Evolutionary conservation across 2,329 filamentous ascomycete genomes (phyloP).

Genomic region (Colletotrichum abscissum): DNA sequence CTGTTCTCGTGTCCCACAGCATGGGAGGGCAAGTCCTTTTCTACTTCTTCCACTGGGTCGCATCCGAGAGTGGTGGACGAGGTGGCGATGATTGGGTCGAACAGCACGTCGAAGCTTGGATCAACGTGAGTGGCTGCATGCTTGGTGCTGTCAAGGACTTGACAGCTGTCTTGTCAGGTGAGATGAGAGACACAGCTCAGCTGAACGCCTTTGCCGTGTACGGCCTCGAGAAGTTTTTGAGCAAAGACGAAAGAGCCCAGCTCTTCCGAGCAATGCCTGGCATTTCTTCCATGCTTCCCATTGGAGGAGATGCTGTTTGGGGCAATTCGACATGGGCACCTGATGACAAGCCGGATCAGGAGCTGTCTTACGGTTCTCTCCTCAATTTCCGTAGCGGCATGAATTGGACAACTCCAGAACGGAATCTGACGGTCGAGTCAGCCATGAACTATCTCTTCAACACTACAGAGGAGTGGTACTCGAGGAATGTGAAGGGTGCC

Average conservation of each 20-base stretch:
- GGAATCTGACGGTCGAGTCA: constrained; percentile 85
- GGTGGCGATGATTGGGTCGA: constrained; percentile 93
- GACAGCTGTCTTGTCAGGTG: constrained; percentile 90
- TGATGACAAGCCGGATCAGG: constrained; percentile 82
- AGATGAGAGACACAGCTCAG: constrained; percentile 98
- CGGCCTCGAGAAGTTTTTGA: constrained; percentile 94
- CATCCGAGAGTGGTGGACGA: constrained; percentile 79
- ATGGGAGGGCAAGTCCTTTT: constrained; percentile 98
- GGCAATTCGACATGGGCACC: constrained; percentile 89
- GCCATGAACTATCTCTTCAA: constrained; percentile 82
- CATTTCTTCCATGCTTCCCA: constrained; percentile 94
- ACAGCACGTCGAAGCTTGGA: constrained; percentile 90
- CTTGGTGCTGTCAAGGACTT: constrained; percentile 92
- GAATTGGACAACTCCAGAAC: constrained; percentile 72
- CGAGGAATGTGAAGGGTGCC: constrained; percentile 74
- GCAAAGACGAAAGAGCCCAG: constrained; percentile 88
- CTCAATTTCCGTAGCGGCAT: constrained; percentile 81
- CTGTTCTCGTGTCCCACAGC: constrained; percentile 89
- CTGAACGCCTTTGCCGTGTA: constrained; percentile 97
- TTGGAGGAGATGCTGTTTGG: constrained; percentile 95
- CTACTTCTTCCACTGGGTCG: constrained; percentile 82
- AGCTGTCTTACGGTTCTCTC: constrained; percentile 80
- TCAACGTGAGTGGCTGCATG: constrained; percentile 99
- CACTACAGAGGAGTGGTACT: constrained; percentile 88
- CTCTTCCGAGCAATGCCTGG: constrained; percentile 98